A percentile compares a stretch with the other conserved stretches of the same genome.
phyloP scores from a whole-genome alignment of 2,329 filamentous ascomycete species.

The Coniochaeta hoffmannii region DNA sequence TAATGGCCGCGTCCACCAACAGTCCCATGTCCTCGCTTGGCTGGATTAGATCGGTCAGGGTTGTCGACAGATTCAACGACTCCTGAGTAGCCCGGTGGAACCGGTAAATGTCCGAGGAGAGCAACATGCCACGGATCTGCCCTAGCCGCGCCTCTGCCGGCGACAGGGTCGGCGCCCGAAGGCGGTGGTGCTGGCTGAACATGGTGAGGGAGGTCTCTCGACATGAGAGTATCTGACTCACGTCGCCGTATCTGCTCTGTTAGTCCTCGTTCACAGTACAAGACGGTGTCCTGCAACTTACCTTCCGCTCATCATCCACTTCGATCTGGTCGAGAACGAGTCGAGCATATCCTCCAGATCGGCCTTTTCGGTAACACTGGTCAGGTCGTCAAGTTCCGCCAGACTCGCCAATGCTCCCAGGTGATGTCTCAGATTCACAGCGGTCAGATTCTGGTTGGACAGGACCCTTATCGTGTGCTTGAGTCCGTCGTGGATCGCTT shows the following conservation, averaged over 20 bases:
- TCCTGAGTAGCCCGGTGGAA: constrained; percentile 79
- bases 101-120: constrained; percentile 68
- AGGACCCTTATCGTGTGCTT: constrained; percentile 52
- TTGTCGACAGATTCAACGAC: constrained; percentile 76
- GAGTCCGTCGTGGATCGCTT: constrained; percentile 57
- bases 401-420: constrained; percentile 63
- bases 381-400: constrained; percentile 72
- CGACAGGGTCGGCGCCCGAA: constrained; percentile 53
- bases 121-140: constrained; percentile 70
- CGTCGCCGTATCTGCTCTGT: constrained; percentile 58
- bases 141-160: constrained; percentile 57
- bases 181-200: constrained; percentile 60
- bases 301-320: constrained; percentile 80
- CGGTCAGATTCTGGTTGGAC: constrained; percentile 38
- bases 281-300: constrained; percentile 25
- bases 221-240: constrained; percentile 73
- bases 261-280: constrained; percentile 8
- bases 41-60: constrained; percentile 68
- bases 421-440: constrained; percentile 44
- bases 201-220: constrained; percentile 77
- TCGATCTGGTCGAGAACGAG: constrained; percentile 56
- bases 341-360: constrained; percentile 56
- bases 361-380: constrained; percentile 50
- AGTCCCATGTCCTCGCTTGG: constrained; percentile 65
- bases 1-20: constrained; percentile 67